Percentiles rank a stretch among this genome's conserved stretches.
phyloP scores from a whole-genome alignment of 139 green algal species.

The Chlamydomonas sp. region DNA sequence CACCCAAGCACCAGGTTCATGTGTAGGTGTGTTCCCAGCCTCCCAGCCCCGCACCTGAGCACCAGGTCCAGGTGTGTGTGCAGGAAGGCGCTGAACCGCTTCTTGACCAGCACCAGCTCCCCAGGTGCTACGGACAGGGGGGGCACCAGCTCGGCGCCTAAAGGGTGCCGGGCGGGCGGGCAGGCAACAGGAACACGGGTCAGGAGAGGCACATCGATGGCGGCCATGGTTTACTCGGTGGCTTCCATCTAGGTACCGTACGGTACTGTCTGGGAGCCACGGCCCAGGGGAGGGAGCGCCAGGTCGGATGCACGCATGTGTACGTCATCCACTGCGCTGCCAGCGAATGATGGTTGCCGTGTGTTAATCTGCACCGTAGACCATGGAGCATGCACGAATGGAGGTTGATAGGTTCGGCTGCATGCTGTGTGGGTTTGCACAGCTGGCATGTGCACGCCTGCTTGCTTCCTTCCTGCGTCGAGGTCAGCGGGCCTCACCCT shows the following conservation, averaged over 20 bases:
- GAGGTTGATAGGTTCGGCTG: no score
- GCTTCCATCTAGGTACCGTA: background rate
- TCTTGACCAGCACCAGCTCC: constrained; percentile 72
- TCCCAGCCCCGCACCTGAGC: constrained; percentile 44
- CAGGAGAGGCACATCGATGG: background rate
- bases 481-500: constrained; percentile 17
- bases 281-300: background rate
- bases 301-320: background rate
- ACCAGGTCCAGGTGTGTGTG: constrained; percentile 71
- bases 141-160: constrained; percentile 58
- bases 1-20: background rate
- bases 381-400: no score
- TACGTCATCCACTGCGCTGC: no score
- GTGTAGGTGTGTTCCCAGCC: background rate
- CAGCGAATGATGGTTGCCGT: no score
- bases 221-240: background rate
- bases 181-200: background rate
- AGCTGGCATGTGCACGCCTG: background rate
- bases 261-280: background rate
- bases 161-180: background rate
- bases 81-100: constrained; percentile 75
- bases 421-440: background rate
- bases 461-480: background rate
- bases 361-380: no score
- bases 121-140: constrained; percentile 41